A percentile compares a stretch with the other conserved stretches of the same genome.
Conservation (phyloP, 2,329 filamentous ascomycete species). For the Blastomyces percursus region DNA sequence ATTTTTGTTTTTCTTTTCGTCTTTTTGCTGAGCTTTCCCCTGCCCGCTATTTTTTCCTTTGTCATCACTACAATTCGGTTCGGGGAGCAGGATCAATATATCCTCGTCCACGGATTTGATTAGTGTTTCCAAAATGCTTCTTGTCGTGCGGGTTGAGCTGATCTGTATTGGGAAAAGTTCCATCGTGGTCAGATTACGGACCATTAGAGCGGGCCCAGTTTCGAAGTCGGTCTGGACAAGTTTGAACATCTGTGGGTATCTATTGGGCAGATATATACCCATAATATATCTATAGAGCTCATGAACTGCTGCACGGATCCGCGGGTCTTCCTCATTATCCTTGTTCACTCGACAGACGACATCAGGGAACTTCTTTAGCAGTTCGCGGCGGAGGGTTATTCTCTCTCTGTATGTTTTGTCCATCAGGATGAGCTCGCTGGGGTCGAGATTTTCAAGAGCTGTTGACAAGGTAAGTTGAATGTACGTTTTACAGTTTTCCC, state of each 20-base stretch:
- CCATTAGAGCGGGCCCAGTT: slow-evolving; percentile 18
- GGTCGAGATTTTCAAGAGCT: slow-evolving; percentile 44
- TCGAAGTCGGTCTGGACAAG: slow-evolving; percentile 22
- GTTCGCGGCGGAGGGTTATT: slow-evolving; percentile 38
- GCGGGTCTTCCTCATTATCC: slow-evolving; percentile 23
- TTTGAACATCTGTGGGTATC: slow-evolving; percentile 46
- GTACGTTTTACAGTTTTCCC: background rate
- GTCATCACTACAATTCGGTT: slow-evolving; percentile 25
- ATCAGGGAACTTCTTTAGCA: slow-evolving; percentile 37
- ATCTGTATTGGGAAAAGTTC: slow-evolving; percentile 32
- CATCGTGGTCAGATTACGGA: slow-evolving; percentile 39
- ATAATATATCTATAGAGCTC: slow-evolving; percentile 49
- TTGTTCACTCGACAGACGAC: slow-evolving; percentile 32
- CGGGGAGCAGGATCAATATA: slow-evolving; percentile 47
- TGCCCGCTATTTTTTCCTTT: slow-evolving; percentile 8
- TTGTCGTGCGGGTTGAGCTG: slow-evolving; percentile 22
- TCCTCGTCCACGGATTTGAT: slow-evolving; percentile 48
- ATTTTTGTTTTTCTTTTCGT: slow-evolving; percentile 4
- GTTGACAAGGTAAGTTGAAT: slow-evolving; percentile 4
- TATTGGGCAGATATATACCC: slow-evolving; percentile 44
- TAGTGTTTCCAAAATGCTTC: slow-evolving; percentile 38
- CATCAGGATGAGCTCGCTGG: slow-evolving; percentile 47
- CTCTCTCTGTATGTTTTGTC: slow-evolving; percentile 49
- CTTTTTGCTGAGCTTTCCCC: slow-evolving; percentile 3
- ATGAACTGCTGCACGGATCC: slow-evolving; percentile 38